Base-by-base conservation (phyloP, 345 rosid species). In the Odontarrhena argentea region DNA sequence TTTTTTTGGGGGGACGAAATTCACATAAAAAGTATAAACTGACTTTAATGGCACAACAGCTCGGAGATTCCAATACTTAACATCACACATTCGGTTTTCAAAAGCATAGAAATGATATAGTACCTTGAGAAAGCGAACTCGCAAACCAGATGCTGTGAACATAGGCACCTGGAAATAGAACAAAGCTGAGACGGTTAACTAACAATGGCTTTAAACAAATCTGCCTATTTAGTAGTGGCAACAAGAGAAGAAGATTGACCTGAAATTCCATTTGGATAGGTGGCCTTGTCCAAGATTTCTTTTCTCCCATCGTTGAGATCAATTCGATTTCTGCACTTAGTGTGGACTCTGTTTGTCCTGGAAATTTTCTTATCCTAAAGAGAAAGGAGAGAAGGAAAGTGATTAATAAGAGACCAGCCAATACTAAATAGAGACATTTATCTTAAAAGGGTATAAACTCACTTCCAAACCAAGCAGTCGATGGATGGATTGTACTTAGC, bases 221-320 rank as follows among this genome's bases (percentile, higher is more conserved):
- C 36, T 58, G 18, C 22, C 47, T 65, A 54, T 2, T 4, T 45
- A 53, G 51, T 0, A n/a, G 38, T 40, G 65, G 24, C 34, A 71
- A 48, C 26, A 64, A 32, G 46, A 44, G 71, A 44, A 41, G 42
- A 63, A 47, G 52, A 77, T 14, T 63, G 69, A 91, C 97, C 95
- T 95, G 98, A 69, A 95, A 95, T 70, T 95, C 99, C 98, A 91
- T 95, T 77, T 95, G 98, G 70, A 95, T 91, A 7, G 98, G 99
- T 58, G 99, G 99, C 69, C 86, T 85, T 52, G 98, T 95, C 89
- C 90, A 87, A 59, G 98, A 85, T 80, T 89, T 91, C 86, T 95
- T 95, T 65, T 95, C 99, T 40, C 84, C 58, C 82, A 95, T 89
- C 7, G 98, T 95, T 40, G 98, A 89, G 67, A 95, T 95, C 80